Base-by-base conservation (phyloP, 257 asterid genomes). In the Solanum commersonii region DNA sequence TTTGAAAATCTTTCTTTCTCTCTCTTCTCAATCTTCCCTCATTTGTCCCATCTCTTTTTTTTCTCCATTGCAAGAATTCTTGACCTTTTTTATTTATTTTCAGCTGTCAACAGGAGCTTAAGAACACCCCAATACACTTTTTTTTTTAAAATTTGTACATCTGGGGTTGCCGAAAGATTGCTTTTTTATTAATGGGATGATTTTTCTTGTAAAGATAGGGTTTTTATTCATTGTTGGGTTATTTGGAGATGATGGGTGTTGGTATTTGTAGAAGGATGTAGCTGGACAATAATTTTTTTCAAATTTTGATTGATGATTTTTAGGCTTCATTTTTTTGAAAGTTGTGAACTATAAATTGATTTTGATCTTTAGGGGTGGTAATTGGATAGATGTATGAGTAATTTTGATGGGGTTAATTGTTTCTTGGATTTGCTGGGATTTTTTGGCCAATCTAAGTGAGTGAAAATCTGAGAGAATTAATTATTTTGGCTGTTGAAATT, bases 1-100 rank as follows among this genome's bases (percentile, higher is more conserved):
- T 20, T 29, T 38, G 25, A 59, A 70, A 83, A 67, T 83, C 90
- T 49, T 89, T 46, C 73, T 96, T 94, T 84, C 93, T 89, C 90
- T 91, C 91, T 68, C 91, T 91, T 95, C 93, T 89, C 89, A 86
- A 90, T 90, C 94, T 93, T 91, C 89, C 76, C 93, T 91, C 87
- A 88, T 83, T 89, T 89, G 87, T 86, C 25, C 89, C 44, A 3
- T 79, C 71, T 65, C 23, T 13, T 38, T 27, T 74, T 37, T 38
- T 70, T 52, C 71, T 49, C 44, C 86, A 49, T 52, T 49, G 22
- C 71, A 18, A 52, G 7, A 82, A 31, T 49, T 49, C 71, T 49
- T 82, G 68, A 81, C 67, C 38, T 34, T 46, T 46, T 46, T 46
- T 13, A 12, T 46, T 0, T 65, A 31, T 72, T 72, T 89, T 89